Evolutionary conservation across 2,329 filamentous ascomycete species (phyloP).

Genomic region (Stachybotrys chlorohalonatus): DNA sequence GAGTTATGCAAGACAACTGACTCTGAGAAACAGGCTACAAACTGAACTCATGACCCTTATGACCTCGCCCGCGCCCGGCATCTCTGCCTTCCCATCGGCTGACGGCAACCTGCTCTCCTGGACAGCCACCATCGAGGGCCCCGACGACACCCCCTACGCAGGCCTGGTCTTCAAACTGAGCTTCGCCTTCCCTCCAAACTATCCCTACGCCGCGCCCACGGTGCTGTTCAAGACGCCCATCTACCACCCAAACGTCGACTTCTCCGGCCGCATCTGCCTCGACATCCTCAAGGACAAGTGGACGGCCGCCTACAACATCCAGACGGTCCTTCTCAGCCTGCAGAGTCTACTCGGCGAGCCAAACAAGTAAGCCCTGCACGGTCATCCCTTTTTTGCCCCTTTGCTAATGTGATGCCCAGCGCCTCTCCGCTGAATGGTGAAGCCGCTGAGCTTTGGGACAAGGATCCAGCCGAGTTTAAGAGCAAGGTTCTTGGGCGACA

Average conservation of each 20-base stretch:
- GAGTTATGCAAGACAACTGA: neutral
- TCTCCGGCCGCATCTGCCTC: slow-evolving; percentile 90
- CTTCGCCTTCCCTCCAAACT: slow-evolving; percentile 84
- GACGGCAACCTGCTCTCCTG: slow-evolving; percentile 87
- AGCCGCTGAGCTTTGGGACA: slow-evolving; percentile 93
- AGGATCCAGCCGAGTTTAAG: slow-evolving; percentile 79
- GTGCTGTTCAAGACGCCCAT: slow-evolving; percentile 98
- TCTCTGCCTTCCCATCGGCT: slow-evolving; percentile 87
- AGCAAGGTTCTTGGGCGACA: slow-evolving; percentile 57
- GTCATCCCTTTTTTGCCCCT: neutral
- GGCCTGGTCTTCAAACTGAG: slow-evolving; percentile 84
- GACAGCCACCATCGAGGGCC: slow-evolving; percentile 90
- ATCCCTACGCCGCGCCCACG: slow-evolving; percentile 83
- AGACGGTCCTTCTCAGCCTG: slow-evolving; percentile 83
- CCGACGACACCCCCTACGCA: slow-evolving; percentile 84
- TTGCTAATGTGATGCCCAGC: slow-evolving; percentile 36
- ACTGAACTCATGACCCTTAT: slow-evolving; percentile 98
- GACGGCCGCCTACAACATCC: slow-evolving; percentile 95
- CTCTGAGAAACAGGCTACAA: slow-evolving; percentile 58
- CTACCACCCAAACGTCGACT: slow-evolving; percentile 98
- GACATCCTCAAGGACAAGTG: slow-evolving; percentile 99
- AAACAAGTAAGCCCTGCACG: slow-evolving; percentile 67
- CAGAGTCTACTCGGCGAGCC: slow-evolving; percentile 94
- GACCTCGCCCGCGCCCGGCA: slow-evolving; percentile 85
- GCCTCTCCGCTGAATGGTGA: slow-evolving; percentile 92